phyloP scores from a whole-genome alignment of 1,284 basidiomycete genomes.

The Pseudozyma hubeiensis region DNA sequence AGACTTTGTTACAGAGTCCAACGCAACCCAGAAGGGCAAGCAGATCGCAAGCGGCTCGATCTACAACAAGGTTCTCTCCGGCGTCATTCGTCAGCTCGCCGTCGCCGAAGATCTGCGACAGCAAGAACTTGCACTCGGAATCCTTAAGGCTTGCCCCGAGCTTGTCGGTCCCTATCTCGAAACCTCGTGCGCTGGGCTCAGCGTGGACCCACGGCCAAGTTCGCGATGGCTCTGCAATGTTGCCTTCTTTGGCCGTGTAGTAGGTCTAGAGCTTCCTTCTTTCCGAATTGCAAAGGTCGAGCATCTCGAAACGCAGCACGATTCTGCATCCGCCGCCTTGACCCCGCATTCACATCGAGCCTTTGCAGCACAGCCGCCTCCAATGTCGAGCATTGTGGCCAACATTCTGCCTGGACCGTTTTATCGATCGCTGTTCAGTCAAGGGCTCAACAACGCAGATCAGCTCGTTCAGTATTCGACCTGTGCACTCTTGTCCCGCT shows the following conservation, averaged over 20 bases:
- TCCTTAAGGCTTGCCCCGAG: slow-evolving; percentile 84
- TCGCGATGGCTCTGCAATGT: slow-evolving; percentile 90
- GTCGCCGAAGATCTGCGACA: slow-evolving; percentile 86
- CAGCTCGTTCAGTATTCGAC: slow-evolving; percentile 85
- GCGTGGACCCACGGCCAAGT: slow-evolving; percentile 85
- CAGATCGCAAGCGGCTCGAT: slow-evolving; percentile 68
- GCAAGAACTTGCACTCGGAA: slow-evolving; percentile 83
- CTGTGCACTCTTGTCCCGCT: slow-evolving; percentile 75
- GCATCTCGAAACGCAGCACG: slow-evolving; percentile 72
- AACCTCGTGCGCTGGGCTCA: slow-evolving; percentile 73
- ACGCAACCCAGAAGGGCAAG: slow-evolving; percentile 69
- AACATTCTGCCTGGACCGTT: slow-evolving; percentile 50
- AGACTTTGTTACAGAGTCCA: slow-evolving; percentile 64
- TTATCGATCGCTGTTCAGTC: slow-evolving; percentile 75
- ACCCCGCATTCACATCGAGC: slow-evolving; percentile 68
- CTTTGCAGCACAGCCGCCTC: slow-evolving; percentile 76
- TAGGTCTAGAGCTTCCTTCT: slow-evolving; percentile 79
- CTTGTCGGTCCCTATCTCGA: slow-evolving; percentile 78
- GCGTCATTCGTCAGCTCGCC: slow-evolving; percentile 79
- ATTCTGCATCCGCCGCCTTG: slow-evolving; percentile 42
- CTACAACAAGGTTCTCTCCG: slow-evolving; percentile 85
- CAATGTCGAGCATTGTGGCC: slow-evolving; percentile 75
- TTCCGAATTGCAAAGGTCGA: slow-evolving; percentile 69
- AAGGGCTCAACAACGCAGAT: slow-evolving; percentile 73
- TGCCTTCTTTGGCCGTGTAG: slow-evolving; percentile 80